Conservation (phyloP, 495 filamentous ascomycete species). For the Tuber borchii region DNA sequence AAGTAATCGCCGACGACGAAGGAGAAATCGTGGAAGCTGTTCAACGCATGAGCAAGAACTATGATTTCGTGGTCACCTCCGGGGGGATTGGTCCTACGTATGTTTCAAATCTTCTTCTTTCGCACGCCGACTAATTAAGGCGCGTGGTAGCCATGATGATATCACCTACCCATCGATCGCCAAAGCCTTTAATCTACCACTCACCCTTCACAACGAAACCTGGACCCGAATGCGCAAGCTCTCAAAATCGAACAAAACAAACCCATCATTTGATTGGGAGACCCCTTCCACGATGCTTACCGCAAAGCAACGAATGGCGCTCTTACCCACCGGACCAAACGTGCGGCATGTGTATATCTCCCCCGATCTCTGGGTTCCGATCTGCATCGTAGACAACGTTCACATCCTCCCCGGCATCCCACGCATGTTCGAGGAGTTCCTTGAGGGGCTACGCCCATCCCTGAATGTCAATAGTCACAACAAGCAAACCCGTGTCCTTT, state of each 20-base stretch:
- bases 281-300: slow-evolving; percentile 66
- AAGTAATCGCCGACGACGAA: slow-evolving; percentile 89
- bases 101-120: slow-evolving; percentile 25
- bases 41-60: slow-evolving; percentile 72
- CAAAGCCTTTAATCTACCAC: slow-evolving; percentile 70
- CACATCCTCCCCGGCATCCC: slow-evolving; percentile 92
- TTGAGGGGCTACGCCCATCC: slow-evolving; percentile 65
- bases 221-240: slow-evolving; percentile 75
- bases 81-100: slow-evolving; percentile 94
- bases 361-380: slow-evolving; percentile 85
- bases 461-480: slow-evolving; percentile 45
- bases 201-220: slow-evolving; percentile 68
- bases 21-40: slow-evolving; percentile 82
- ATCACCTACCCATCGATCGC: slow-evolving; percentile 95
- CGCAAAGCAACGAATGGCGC: slow-evolving; percentile 83
- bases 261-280: slow-evolving; percentile 79
- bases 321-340: slow-evolving; percentile 67
- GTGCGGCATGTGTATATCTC: slow-evolving; percentile 67
- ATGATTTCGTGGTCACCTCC: slow-evolving; percentile 90
- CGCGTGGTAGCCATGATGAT: slow-evolving; percentile 64
- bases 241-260: slow-evolving; percentile 61
- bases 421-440: slow-evolving; percentile 66
- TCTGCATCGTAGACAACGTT: slow-evolving; percentile 81
- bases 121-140: background rate
- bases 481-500: slow-evolving; percentile 49